Percentiles rank a stretch among this genome's conserved stretches.
These are phyloP conservation scores for Backusella luteola DNA, from an alignment of 192 early-diverging fungal species.

Conservation along the genomic window DNA sequence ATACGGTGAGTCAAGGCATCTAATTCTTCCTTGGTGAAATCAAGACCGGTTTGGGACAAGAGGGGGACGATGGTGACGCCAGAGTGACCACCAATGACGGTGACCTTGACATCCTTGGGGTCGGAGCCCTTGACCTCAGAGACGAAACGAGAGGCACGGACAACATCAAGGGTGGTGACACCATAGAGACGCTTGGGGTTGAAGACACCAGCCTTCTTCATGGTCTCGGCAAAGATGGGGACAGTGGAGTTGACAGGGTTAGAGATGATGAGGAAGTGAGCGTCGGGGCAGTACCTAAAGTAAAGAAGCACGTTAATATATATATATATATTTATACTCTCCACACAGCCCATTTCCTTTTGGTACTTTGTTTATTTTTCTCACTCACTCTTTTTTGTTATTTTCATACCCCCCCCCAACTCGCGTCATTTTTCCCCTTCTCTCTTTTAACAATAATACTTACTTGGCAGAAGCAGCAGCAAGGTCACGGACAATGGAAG, in stretches of 20 bases:
- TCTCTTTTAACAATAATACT: slow-evolving; percentile 44
- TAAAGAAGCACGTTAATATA: neutral
- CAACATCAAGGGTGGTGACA: slow-evolving; percentile 96
- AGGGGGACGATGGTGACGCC: slow-evolving; percentile 98
- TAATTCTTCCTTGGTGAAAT: slow-evolving; percentile 84
- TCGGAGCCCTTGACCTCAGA: slow-evolving; percentile 73
- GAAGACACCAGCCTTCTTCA: slow-evolving; percentile 82
- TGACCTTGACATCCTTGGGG: slow-evolving; percentile 73
- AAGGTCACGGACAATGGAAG: slow-evolving; percentile 81
- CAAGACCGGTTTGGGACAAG: slow-evolving; percentile 72
- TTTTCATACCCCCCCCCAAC: too few relatives aligned
- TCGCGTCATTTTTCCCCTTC: neutral
- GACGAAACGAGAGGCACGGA: slow-evolving; percentile 96
- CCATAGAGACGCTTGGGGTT: slow-evolving; percentile 91
- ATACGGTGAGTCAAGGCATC: slow-evolving; percentile 91
- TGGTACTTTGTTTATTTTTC: neutral
- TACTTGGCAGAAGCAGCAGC: slow-evolving; percentile 74
- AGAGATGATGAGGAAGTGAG: slow-evolving; percentile 67
- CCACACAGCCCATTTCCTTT: neutral
- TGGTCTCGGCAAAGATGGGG: slow-evolving; percentile 89
- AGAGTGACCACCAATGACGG: slow-evolving; percentile 95
- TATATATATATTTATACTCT: neutral
- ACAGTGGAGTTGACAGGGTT: slow-evolving; percentile 99
- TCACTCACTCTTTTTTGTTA: neutral
- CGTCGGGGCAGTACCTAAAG: slow-evolving; percentile 24